Conservation (phyloP, 768 basidiomycete genomes). For the Termitomyces sp. region DNA sequence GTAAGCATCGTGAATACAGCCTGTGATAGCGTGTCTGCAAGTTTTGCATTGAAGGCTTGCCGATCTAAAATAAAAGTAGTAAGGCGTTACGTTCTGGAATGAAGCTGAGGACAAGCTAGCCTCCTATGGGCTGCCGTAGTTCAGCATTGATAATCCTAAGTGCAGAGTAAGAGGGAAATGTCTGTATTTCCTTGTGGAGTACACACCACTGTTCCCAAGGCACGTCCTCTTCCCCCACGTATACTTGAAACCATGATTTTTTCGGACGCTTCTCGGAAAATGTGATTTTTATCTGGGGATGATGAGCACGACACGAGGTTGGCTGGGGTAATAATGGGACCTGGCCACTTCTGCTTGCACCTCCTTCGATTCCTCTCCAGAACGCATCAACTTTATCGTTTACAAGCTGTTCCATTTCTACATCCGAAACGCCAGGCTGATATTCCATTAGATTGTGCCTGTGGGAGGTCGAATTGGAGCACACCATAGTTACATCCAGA, state of each 20-base stretch:
- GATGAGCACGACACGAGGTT: neutral
- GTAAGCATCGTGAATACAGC: constrained; percentile 69
- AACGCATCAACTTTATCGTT: constrained; percentile 76
- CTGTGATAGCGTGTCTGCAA: constrained; percentile 60
- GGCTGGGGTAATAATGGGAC: constrained; percentile 29
- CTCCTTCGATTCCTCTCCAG: constrained; percentile 73
- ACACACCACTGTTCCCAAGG: constrained; percentile 84
- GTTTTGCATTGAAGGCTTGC: constrained; percentile 52
- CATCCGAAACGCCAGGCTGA: constrained; percentile 77
- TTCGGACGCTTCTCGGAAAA: constrained; percentile 76
- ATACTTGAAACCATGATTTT: constrained; percentile 76
- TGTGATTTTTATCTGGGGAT: constrained; percentile 59
- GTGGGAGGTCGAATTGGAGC: constrained; percentile 15
- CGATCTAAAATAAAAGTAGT: constrained; percentile 27
- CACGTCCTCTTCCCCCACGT: constrained; percentile 74
- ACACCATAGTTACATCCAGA: constrained; percentile 80
- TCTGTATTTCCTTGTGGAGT: neutral
- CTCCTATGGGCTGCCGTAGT: constrained; percentile 65
- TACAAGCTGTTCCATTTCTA: constrained; percentile 66
- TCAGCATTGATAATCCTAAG: constrained; percentile 78
- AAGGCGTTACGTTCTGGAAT: neutral
- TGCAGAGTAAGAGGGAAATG: neutral
- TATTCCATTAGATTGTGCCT: neutral
- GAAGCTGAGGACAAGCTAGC: constrained; percentile 41
- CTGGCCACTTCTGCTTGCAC: constrained; percentile 63